phyloP scores from a whole-genome alignment of 139 green algal genomes.

The Coccomyxa sp. region DNA sequence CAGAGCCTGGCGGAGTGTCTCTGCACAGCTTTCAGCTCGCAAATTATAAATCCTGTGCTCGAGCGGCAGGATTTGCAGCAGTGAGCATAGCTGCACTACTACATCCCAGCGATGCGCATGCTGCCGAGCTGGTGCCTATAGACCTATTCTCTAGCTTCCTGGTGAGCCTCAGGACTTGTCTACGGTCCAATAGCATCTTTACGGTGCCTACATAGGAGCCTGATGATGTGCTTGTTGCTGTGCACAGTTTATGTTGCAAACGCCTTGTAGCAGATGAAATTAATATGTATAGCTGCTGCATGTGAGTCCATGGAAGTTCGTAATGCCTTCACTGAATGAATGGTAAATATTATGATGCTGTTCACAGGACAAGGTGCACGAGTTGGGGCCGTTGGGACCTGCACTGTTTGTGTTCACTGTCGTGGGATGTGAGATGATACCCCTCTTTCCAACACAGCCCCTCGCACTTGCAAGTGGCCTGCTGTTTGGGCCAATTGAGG shows the following conservation, averaged over 20 bases:
- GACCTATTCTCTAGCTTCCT: background rate
- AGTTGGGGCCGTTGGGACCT: slow-evolving; percentile 54
- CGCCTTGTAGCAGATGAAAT: too few relatives aligned
- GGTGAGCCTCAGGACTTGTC: background rate
- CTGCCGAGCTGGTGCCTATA: background rate
- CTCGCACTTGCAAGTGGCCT: slow-evolving; percentile 71
- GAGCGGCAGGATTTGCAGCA: too few relatives aligned
- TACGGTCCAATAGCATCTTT: background rate
- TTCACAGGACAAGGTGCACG: slow-evolving; percentile 54
- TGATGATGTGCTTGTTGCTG: background rate
- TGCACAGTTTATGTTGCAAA: background rate
- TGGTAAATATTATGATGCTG: background rate
- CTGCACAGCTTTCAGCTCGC: too few relatives aligned
- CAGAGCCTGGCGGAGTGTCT: background rate
- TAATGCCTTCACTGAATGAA: too few relatives aligned
- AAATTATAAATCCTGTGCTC: too few relatives aligned
- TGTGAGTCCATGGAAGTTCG: too few relatives aligned
- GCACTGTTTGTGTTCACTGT: slow-evolving; percentile 60
- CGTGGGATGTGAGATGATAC: slow-evolving; percentile 70
- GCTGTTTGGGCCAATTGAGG: slow-evolving; percentile 61
- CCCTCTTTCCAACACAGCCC: slow-evolving; percentile 80
- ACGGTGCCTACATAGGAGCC: background rate
- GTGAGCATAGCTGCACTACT: too few relatives aligned
- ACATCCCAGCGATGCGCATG: background rate
- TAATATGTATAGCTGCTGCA: too few relatives aligned